These are phyloP conservation scores for Cercospora canescens DNA, from an alignment of 2,329 filamentous ascomycete genomes.

Conservation along the genomic window DNA sequence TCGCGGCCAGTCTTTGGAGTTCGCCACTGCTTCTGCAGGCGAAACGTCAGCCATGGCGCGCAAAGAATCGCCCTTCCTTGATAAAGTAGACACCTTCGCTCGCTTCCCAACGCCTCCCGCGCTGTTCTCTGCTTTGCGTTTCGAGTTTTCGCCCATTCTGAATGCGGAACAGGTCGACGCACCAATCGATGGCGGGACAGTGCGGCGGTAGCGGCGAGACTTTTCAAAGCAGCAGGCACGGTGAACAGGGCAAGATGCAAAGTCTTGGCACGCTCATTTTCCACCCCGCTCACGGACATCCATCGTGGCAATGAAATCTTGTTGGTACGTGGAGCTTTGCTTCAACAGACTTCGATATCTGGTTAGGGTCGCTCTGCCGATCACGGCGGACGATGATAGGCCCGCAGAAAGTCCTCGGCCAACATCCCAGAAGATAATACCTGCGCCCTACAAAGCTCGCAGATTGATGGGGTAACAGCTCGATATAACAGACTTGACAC, in stretches of 20 bases:
- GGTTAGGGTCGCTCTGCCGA: neutral
- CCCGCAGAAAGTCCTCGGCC: neutral
- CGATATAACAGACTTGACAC: neutral
- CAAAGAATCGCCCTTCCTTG: neutral
- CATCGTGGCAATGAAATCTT: too few relatives aligned
- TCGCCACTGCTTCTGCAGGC: slow-evolving; percentile 42
- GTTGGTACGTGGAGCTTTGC: too few relatives aligned
- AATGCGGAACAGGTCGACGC: neutral
- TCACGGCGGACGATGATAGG: neutral
- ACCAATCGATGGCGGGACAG: neutral
- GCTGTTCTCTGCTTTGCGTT: slow-evolving; percentile 7
- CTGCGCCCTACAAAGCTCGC: neutral
- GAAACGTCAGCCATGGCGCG: neutral
- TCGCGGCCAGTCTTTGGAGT: slow-evolving; percentile 38
- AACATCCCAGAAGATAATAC: neutral
- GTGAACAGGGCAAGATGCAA: neutral
- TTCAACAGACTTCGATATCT: neutral
- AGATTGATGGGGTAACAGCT: slow-evolving; percentile 10
- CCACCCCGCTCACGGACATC: neutral
- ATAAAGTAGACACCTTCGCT: neutral
- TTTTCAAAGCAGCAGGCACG: neutral
- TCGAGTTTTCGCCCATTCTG: slow-evolving; percentile 7
- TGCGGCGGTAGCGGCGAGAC: neutral
- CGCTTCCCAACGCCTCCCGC: neutral
- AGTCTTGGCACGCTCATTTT: neutral